Evolutionary conservation across 2,329 filamentous ascomycete genomes (phyloP).

Genomic region (Fusarium kyushuense): DNA sequence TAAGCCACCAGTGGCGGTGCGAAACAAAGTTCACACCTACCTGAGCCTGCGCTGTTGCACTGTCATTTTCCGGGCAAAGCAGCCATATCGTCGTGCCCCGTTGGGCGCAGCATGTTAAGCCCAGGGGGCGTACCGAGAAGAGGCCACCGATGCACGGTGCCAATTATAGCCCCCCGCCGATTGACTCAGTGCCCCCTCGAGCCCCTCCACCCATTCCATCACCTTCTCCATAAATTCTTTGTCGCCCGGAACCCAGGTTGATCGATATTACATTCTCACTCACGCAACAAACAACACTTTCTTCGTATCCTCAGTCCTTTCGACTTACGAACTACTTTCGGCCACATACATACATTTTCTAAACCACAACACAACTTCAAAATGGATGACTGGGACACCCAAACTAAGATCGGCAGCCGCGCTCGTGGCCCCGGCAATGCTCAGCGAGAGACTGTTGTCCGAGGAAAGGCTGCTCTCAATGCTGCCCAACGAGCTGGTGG

Average conservation of each 20-base stretch:
- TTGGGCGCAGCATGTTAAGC: constrained; percentile 4
- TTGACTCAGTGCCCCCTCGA: constrained; percentile 53
- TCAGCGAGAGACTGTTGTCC: constrained; percentile 87
- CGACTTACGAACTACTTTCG: not conserved
- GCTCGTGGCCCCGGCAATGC: constrained; percentile 73
- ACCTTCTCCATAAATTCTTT: constrained; percentile 49
- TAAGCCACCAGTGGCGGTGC: constrained; percentile 44
- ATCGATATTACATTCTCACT: constrained; percentile 34
- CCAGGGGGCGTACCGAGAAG: not conserved
- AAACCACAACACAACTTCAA: constrained; percentile 56
- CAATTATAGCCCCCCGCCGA: constrained; percentile 49
- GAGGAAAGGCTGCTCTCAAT: constrained; percentile 85
- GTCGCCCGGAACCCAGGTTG: constrained; percentile 34
- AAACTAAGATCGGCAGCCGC: constrained; percentile 95
- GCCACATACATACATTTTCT: constrained; percentile 13
- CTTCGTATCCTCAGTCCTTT: not conserved
- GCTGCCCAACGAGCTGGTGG: constrained; percentile 85
- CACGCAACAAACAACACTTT: constrained; percentile 34
- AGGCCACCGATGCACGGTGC: constrained; percentile 42
- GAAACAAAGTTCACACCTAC: constrained; percentile 17
- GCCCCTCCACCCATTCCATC: constrained; percentile 50
- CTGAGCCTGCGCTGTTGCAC: not conserved
- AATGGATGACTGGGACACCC: constrained; percentile 84
- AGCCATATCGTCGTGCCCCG: constrained; percentile 21
- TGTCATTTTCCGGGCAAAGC: constrained; percentile 19